phyloP scores from a whole-genome alignment of 2,329 filamentous ascomycete genomes.

The Exserohilum rostratum region DNA sequence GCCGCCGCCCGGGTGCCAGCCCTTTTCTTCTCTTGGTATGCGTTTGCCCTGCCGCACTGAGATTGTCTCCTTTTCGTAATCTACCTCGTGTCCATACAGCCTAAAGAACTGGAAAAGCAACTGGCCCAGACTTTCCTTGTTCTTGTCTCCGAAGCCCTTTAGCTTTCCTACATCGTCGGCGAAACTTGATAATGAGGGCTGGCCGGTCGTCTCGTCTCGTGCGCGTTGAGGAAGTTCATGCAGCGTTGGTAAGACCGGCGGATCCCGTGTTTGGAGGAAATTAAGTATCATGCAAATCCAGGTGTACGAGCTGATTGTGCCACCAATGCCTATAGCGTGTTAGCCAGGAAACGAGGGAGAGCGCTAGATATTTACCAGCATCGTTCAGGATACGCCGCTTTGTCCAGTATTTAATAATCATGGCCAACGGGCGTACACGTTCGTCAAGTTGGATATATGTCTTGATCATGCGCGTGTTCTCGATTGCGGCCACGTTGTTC shows the following conservation, averaged over 20 bases:
- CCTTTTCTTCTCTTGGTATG: slow-evolving; percentile 82
- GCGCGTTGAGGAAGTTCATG: slow-evolving; percentile 74
- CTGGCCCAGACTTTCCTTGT: slow-evolving; percentile 81
- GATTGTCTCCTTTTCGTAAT: slow-evolving; percentile 83
- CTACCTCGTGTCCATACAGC: slow-evolving; percentile 90
- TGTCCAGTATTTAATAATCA: slow-evolving; percentile 98
- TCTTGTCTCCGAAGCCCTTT: slow-evolving; percentile 74
- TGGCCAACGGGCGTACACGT: slow-evolving; percentile 86
- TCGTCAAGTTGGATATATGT: slow-evolving; percentile 95
- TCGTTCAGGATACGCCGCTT: slow-evolving; percentile 92
- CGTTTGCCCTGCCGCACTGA: slow-evolving; percentile 83
- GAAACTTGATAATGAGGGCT: slow-evolving; percentile 69
- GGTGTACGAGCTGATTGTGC: slow-evolving; percentile 95
- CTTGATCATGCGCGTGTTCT: slow-evolving; percentile 97
- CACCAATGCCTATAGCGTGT: slow-evolving; percentile 70
- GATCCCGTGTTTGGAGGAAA: slow-evolving; percentile 86
- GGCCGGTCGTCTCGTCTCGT: slow-evolving; percentile 66
- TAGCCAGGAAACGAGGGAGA: slow-evolving; percentile 21
- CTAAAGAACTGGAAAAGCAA: slow-evolving; percentile 96
- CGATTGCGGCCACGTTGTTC: slow-evolving; percentile 92
- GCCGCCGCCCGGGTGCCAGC: slow-evolving; percentile 72
- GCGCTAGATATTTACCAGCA: slow-evolving; percentile 72
- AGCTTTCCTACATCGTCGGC: slow-evolving; percentile 83
- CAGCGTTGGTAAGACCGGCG: slow-evolving; percentile 82
- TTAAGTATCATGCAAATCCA: slow-evolving; percentile 99